These are phyloP conservation scores for Murraya paniculata DNA, from an alignment of 345 rosid species.

Conservation along the genomic window DNA sequence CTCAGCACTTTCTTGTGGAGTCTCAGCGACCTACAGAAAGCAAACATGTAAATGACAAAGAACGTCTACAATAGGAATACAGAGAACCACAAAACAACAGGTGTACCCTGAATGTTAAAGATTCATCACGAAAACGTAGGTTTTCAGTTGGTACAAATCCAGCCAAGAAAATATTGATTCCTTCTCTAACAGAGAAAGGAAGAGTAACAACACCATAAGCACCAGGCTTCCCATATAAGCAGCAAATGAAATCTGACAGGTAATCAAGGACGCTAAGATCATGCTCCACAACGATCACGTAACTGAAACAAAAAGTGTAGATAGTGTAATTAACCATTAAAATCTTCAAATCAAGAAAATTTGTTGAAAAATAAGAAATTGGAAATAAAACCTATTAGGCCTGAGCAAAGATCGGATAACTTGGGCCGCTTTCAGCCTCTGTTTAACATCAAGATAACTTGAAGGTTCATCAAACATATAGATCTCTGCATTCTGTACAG, in stretches of 20 bases:
- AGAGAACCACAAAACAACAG: background rate
- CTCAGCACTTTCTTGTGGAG: constrained; percentile 88
- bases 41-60: constrained; percentile 11
- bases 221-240: constrained; percentile 98
- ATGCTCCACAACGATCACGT: constrained; percentile 98
- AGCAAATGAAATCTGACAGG: constrained; percentile 95
- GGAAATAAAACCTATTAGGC: constrained; percentile 63
- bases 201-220: constrained; percentile 98
- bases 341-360: background rate
- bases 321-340: background rate
- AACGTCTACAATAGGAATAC: background rate
- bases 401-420: constrained; percentile 86
- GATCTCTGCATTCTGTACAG: constrained; percentile 95
- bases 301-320: constrained; percentile 49
- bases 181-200: constrained; percentile 97
- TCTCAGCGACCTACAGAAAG: constrained; percentile 85
- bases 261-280: constrained; percentile 97
- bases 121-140: constrained; percentile 88
- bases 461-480: constrained; percentile 99
- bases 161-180: constrained; percentile 92
- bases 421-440: constrained; percentile 98
- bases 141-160: constrained; percentile 98
- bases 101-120: constrained; percentile 85
- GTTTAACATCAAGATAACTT: constrained; percentile 98
- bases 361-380: background rate